Evolutionary conservation across 192 early-diverging fungal species (phyloP).

Genomic region (Chytriomyces hyalinus): DNA sequence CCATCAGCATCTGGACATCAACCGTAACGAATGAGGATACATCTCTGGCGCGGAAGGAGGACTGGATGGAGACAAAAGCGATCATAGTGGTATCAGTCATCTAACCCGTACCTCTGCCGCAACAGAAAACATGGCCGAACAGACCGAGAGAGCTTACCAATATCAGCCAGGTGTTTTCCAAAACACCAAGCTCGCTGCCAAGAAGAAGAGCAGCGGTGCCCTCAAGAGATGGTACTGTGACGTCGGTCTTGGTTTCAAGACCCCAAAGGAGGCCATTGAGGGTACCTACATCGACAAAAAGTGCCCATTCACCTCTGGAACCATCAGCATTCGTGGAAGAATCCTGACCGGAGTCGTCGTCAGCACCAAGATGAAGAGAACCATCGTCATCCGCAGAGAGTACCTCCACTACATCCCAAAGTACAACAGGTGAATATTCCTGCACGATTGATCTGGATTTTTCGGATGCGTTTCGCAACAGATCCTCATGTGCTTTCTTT

Average conservation of each 20-base stretch:
- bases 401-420: slow-evolving; percentile 99
- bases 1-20: too few species aligned
- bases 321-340: slow-evolving; percentile 96
- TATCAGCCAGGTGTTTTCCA: slow-evolving; percentile 95
- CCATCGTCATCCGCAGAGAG: slow-evolving; percentile 96
- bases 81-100: too few species aligned
- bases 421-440: slow-evolving; percentile 80
- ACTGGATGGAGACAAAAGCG: too few species aligned
- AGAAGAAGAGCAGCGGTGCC: slow-evolving; percentile 66
- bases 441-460: not conserved
- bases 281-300: slow-evolving; percentile 99
- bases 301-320: slow-evolving; percentile 96
- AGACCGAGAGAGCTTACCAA: slow-evolving; percentile 97
- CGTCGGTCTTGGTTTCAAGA: slow-evolving; percentile 99
- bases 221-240: slow-evolving; percentile 98
- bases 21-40: too few species aligned
- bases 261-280: slow-evolving; percentile 95
- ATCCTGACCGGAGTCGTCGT: slow-evolving; percentile 92
- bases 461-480: not conserved
- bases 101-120: too few species aligned
- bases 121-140: slow-evolving; percentile 23
- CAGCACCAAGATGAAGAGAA: slow-evolving; percentile 99
- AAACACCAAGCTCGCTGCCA: slow-evolving; percentile 75
- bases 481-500: not conserved
- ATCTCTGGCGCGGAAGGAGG: too few species aligned